A percentile compares a stretch with the other conserved stretches of the same genome.
phyloP scores from a whole-genome alignment of 495 filamentous ascomycete species.

The Neurospora sp. region DNA sequence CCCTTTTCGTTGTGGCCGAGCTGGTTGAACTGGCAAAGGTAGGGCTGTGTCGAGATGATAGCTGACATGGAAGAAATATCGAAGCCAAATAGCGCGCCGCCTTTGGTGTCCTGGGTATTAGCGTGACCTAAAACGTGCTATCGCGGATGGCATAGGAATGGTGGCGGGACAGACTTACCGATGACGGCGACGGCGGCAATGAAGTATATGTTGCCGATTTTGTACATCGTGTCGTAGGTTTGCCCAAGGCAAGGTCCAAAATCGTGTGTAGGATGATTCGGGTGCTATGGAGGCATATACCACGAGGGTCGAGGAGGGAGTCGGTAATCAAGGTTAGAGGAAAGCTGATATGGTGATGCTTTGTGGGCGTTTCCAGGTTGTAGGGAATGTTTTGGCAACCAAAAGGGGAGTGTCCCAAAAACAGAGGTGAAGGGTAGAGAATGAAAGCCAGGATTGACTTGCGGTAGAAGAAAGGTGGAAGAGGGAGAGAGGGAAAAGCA shows the following conservation, averaged over 20 bases:
- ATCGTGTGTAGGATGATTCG: not conserved
- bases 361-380: not conserved
- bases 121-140: not conserved
- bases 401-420: not conserved
- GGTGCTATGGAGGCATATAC: not conserved
- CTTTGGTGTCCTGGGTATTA: conserved; percentile 28
- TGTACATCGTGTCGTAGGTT: conserved; percentile 25
- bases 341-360: not conserved
- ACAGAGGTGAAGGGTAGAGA: not conserved
- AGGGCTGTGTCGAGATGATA: conserved; percentile 52
- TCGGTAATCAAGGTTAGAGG: not conserved
- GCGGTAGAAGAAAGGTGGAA: not conserved
- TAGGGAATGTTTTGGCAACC: not conserved
- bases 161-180: conserved; percentile 19
- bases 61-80: conserved; percentile 78
- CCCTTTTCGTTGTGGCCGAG: conserved; percentile 24
- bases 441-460: not conserved
- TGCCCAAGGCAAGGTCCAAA: not conserved
- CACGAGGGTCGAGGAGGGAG: not conserved
- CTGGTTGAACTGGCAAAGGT: conserved; percentile 57
- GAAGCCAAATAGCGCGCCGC: conserved; percentile 74
- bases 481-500: not conserved
- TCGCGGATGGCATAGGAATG: not conserved
- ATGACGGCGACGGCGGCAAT: conserved; percentile 68
- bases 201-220: conserved; percentile 60